Conservation (phyloP, 352 stramenopile species). For the Pythium biforme region DNA sequence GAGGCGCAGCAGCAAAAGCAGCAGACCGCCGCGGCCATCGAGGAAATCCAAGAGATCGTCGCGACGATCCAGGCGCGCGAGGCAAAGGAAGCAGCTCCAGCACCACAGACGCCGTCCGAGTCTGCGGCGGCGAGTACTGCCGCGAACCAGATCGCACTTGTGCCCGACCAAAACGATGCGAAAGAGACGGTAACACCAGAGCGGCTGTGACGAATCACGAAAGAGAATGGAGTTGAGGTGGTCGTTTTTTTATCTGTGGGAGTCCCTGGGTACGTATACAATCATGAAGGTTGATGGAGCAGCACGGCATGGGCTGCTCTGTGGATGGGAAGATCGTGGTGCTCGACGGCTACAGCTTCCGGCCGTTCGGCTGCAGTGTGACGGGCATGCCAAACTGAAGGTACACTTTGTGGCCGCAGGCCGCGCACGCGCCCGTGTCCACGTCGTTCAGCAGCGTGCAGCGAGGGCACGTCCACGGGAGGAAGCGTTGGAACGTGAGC, state of each 20-base stretch:
- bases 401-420: slow-evolving; percentile 43
- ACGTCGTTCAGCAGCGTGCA: slow-evolving; percentile 75
- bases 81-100: background rate
- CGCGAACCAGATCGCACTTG: slow-evolving; percentile 17
- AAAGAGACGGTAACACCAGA: background rate
- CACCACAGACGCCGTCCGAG: background rate
- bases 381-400: slow-evolving; percentile 11
- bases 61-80: slow-evolving; percentile 20
- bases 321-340: too few relatives aligned
- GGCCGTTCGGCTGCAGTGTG: slow-evolving; percentile 7
- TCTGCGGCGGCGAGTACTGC: background rate
- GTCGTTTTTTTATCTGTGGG: too few relatives aligned
- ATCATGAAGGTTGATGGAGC: background rate
- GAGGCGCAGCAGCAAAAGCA: slow-evolving; percentile 17
- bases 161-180: slow-evolving; percentile 12
- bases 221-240: too few relatives aligned
- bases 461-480: slow-evolving; percentile 62
- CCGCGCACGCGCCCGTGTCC: slow-evolving; percentile 38
- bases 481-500: slow-evolving; percentile 59
- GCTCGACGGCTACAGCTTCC: background rate
- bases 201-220: slow-evolving; percentile 4
- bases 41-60: slow-evolving; percentile 28
- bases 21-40: slow-evolving; percentile 15
- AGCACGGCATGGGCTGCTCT: too few relatives aligned
- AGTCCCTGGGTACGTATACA: slow-evolving; percentile 16